Percentiles rank a stretch among this genome's conserved stretches.
These are phyloP conservation scores for Cryphonectria carpinicola DNA, from an alignment of 2,329 filamentous ascomycete species.

Conservation along the genomic window DNA sequence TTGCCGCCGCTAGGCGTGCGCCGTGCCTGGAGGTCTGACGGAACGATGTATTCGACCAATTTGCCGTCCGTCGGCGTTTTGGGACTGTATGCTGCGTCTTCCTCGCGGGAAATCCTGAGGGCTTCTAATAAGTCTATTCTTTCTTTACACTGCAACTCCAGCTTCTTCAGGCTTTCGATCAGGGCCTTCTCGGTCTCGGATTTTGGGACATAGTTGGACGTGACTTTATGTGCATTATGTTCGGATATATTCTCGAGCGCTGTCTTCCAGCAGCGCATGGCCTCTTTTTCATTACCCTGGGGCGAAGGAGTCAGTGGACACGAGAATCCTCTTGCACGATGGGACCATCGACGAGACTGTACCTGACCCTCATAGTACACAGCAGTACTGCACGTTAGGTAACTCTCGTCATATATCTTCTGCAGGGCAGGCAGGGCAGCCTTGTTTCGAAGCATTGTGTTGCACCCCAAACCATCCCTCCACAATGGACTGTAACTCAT, in stretches of 20 bases:
- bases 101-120: constrained; percentile 67
- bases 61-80: constrained; percentile 30
- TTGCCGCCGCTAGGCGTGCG: constrained; percentile 34
- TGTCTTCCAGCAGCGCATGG: constrained; percentile 85
- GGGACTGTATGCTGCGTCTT: constrained; percentile 37
- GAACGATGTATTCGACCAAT: constrained; percentile 26
- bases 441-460: constrained; percentile 58
- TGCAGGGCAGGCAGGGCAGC: constrained; percentile 72
- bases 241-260: constrained; percentile 89
- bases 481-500: constrained; percentile 14
- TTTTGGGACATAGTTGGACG: constrained; percentile 69
- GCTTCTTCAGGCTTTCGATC: constrained; percentile 76
- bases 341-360: constrained; percentile 31
- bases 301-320: constrained; percentile 12
- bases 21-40: constrained; percentile 30
- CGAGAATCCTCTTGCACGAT: neutral
- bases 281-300: constrained; percentile 89
- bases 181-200: constrained; percentile 84
- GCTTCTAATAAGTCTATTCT: constrained; percentile 87
- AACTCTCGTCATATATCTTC: constrained; percentile 97
- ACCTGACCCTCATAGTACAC: constrained; percentile 96
- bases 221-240: constrained; percentile 76
- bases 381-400: constrained; percentile 90
- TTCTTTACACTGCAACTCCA: constrained; percentile 93
- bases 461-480: constrained; percentile 25